These are phyloP conservation scores for Solanum arcanum DNA, from an alignment of 257 asterid genomes.

Conservation along the genomic window DNA sequence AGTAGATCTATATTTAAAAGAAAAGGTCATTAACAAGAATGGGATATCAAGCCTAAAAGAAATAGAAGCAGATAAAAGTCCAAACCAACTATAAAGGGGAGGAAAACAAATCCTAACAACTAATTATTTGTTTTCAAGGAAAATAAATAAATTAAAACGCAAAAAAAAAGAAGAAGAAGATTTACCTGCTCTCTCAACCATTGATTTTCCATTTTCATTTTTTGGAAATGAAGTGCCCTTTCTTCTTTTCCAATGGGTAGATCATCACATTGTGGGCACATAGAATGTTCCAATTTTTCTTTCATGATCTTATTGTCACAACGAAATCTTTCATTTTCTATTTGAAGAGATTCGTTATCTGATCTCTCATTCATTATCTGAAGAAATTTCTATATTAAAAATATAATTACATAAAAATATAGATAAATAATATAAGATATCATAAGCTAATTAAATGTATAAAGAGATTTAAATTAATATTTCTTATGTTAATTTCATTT, in stretches of 20 bases:
- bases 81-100: background rate
- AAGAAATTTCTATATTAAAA: background rate
- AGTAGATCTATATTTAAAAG: too few species aligned
- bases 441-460: background rate
- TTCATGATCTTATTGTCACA: conserved; percentile 38
- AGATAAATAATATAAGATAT: background rate
- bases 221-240: conserved; percentile 15
- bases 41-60: too few species aligned
- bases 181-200: conserved; percentile 38
- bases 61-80: background rate
- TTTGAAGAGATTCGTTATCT: conserved; percentile 27
- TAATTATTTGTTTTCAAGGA: background rate
- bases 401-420: background rate
- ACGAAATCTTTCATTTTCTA: conserved; percentile 39
- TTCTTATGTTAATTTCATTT: background rate
- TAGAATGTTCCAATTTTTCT: conserved; percentile 24
- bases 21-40: too few species aligned
- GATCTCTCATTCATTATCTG: conserved; percentile 28
- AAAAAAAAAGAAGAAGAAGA: background rate
- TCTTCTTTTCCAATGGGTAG: conserved; percentile 24
- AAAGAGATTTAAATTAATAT: background rate
- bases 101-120: background rate
- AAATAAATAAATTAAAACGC: background rate
- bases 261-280: conserved; percentile 32
- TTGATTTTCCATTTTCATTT: conserved; percentile 36